phyloP scores from a whole-genome alignment of 2,329 filamentous ascomycete genomes.

The Hymenoscyphus linearis region DNA sequence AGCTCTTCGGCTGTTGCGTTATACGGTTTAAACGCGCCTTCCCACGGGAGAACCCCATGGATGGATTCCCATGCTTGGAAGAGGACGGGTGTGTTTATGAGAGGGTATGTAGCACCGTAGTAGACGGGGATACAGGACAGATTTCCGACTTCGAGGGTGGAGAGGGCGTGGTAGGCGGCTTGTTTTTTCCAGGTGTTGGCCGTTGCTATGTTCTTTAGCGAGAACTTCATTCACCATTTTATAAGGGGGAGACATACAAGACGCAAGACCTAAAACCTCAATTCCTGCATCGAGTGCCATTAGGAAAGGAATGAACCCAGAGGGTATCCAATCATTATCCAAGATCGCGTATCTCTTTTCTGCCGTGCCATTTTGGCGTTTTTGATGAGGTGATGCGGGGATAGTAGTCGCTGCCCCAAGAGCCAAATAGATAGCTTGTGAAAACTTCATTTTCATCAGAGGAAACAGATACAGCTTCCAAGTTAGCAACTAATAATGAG shows the following conservation, averaged over 20 bases:
- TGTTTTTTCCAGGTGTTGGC: constrained; percentile 43
- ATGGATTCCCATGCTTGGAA: constrained; percentile 41
- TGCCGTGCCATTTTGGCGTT: constrained; percentile 1
- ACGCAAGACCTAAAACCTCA: constrained; percentile 39
- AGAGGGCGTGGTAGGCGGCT: constrained; percentile 40
- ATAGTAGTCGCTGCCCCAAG: not conserved
- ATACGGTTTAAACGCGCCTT: constrained; percentile 40
- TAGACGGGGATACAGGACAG: constrained; percentile 44
- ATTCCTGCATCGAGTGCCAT: constrained; percentile 40
- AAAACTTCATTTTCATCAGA: not conserved
- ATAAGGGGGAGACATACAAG: constrained; percentile 27
- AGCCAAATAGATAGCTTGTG: not conserved
- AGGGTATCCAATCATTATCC: constrained; percentile 42
- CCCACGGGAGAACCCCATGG: constrained; percentile 40
- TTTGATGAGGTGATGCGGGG: not conserved
- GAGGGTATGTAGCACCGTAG: constrained; percentile 41
- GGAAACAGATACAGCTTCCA: not conserved
- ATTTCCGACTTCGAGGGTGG: constrained; percentile 41
- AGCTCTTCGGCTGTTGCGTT: constrained; percentile 39
- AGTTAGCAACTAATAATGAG: not conserved
- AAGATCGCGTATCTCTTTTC: constrained; percentile 35
- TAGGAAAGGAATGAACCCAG: constrained; percentile 40
- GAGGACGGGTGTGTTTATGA: constrained; percentile 40
- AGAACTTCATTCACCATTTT: not conserved
- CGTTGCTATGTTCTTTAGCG: constrained; percentile 27